Evolutionary conservation across 352 stramenopile species (phyloP).

Genomic region (Hyaloperonospora arabidopsidis): DNA sequence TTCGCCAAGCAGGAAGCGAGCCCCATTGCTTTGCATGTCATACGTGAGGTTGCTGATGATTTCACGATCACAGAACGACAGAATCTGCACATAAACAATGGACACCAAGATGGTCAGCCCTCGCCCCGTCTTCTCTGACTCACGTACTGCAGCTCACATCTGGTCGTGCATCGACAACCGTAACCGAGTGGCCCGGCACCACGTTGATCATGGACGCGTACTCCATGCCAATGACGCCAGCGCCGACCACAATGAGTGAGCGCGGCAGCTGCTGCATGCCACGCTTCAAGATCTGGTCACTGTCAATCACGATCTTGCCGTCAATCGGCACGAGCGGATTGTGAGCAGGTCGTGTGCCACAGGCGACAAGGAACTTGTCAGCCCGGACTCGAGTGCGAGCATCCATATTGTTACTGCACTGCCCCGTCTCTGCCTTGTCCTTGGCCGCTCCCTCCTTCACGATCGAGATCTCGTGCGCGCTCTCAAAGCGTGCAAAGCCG

Average conservation of each 20-base stretch:
- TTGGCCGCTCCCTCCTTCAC: constrained; percentile 22
- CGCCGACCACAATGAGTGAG: constrained; percentile 75
- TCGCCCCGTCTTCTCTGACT: not conserved
- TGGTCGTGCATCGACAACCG: constrained; percentile 71
- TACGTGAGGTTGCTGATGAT: constrained; percentile 85
- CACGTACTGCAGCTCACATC: constrained; percentile 34
- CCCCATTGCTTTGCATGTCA: constrained; percentile 85
- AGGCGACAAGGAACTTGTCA: constrained; percentile 81
- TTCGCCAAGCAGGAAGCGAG: constrained; percentile 78
- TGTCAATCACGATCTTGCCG: constrained; percentile 76
- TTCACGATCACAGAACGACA: constrained; percentile 81
- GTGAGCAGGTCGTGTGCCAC: constrained; percentile 75
- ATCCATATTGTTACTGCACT: constrained; percentile 18
- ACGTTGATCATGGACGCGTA: constrained; percentile 89
- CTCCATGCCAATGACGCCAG: constrained; percentile 87
- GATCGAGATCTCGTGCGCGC: constrained; percentile 74
- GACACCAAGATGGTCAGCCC: not conserved
- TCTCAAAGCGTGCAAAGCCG: constrained; percentile 66
- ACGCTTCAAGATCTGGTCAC: constrained; percentile 70
- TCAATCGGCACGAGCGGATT: constrained; percentile 74
- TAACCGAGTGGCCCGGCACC: constrained; percentile 78
- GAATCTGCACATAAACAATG: constrained; percentile 31
- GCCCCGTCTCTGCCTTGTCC: constrained; percentile 10
- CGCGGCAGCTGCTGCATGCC: constrained; percentile 59
- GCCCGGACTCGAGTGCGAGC: constrained; percentile 43